Evolutionary conservation across 257 asterid species (phyloP).

Genomic region (Nicotiana tomentosiformis): DNA sequence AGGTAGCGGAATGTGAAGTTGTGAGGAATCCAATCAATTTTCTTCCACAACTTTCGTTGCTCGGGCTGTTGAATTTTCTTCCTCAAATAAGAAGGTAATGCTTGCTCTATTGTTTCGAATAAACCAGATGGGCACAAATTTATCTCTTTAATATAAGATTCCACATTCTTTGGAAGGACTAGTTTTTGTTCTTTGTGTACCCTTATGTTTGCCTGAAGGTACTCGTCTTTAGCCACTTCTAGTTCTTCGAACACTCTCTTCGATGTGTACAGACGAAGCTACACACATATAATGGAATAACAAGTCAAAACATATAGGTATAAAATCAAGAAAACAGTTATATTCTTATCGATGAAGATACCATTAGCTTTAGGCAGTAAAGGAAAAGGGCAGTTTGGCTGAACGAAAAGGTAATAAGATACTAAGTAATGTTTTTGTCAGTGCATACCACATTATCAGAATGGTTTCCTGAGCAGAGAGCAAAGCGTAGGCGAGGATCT

Average conservation of each 20-base stretch:
- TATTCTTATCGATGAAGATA: background rate
- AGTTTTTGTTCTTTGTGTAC: constrained; percentile 59
- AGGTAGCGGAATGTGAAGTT: constrained; percentile 62
- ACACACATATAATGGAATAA: background rate
- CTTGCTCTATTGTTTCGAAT: constrained; percentile 45
- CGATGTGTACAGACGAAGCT: constrained; percentile 74
- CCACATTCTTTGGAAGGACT: constrained; percentile 67
- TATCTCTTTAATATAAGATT: constrained; percentile 51
- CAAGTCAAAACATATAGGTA: background rate
- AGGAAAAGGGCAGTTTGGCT: too few species aligned
- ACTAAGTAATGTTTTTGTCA: background rate
- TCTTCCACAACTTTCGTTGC: constrained; percentile 47
- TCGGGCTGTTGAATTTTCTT: constrained; percentile 27
- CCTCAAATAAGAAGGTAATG: constrained; percentile 33
- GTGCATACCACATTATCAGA: constrained; percentile 70
- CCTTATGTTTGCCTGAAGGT: constrained; percentile 53
- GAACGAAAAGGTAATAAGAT: too few species aligned
- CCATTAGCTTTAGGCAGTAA: background rate
- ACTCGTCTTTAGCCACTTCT: constrained; percentile 90
- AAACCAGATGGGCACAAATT: constrained; percentile 43
- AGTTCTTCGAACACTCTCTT: constrained; percentile 68
- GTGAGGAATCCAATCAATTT: constrained; percentile 64
- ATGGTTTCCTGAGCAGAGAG: constrained; percentile 73
- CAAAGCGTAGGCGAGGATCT: constrained; percentile 79
- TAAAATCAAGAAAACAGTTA: background rate